Conservation (phyloP, 2,329 filamentous ascomycete genomes). For the Fusarium mangiferae region DNA sequence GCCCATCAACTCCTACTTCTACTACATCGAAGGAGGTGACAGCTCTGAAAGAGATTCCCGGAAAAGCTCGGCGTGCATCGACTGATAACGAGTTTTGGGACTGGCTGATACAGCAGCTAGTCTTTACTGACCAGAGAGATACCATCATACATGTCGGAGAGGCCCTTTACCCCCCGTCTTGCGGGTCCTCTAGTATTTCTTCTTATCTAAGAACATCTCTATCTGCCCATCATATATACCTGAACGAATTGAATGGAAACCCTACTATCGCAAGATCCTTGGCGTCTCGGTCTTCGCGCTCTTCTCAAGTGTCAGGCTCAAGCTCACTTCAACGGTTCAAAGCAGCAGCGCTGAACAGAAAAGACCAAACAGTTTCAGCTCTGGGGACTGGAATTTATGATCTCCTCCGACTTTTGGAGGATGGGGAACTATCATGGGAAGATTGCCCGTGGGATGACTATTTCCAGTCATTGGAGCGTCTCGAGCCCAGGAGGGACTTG, state of each 20-base stretch:
- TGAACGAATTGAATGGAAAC: background rate
- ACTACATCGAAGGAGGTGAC: background rate
- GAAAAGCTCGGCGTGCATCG: background rate
- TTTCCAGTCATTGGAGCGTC: background rate
- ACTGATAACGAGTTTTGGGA: background rate
- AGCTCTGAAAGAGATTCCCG: accelerated
- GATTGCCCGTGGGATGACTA: background rate
- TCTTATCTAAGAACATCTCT: background rate
- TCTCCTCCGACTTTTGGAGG: background rate
- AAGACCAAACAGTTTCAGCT: no score
- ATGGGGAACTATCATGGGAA: background rate
- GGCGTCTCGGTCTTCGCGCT: background rate
- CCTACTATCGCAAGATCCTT: background rate
- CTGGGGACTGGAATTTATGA: background rate
- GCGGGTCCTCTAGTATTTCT: background rate
- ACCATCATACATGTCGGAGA: background rate
- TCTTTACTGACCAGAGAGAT: background rate
- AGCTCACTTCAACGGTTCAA: constrained; percentile 3
- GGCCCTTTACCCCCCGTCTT: background rate
- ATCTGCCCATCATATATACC: background rate
- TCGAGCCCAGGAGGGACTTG: background rate
- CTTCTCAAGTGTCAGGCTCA: background rate
- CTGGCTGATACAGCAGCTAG: background rate
- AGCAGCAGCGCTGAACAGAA: background rate
- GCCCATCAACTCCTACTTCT: background rate